A percentile compares a stretch with the other conserved stretches of the same genome.
Conservation (phyloP, 164 flowering plant genomes). For the Annona squamosa region DNA sequence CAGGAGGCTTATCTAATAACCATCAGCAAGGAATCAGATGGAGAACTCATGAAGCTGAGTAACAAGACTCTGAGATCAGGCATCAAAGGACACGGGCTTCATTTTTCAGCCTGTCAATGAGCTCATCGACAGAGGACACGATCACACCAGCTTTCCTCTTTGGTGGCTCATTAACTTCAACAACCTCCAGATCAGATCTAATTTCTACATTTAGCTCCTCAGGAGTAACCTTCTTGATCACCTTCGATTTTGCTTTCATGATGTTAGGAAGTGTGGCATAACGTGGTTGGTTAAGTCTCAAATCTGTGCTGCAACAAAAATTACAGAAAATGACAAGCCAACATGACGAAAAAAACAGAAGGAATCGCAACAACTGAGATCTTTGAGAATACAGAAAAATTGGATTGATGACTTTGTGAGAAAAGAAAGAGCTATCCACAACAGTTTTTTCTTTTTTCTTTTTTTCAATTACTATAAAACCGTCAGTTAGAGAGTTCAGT, state of each 20-base stretch:
- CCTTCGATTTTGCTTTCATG: conserved; percentile 94
- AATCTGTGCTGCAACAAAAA: conserved; percentile 60
- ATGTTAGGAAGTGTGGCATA: conserved; percentile 97
- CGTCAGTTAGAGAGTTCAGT: too few relatives aligned
- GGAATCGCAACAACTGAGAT: background rate
- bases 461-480: too few relatives aligned
- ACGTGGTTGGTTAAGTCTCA: conserved; percentile 94
- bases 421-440: too few relatives aligned
- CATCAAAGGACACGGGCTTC: conserved; percentile 62
- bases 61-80: background rate
- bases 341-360: background rate
- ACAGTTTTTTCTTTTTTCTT: too few relatives aligned
- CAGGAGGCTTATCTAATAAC: background rate
- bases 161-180: conserved; percentile 90
- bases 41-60: too few relatives aligned
- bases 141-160: conserved; percentile 84
- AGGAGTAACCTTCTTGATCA: conserved; percentile 68
- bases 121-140: conserved; percentile 83
- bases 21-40: background rate
- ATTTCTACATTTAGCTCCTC: conserved; percentile 70
- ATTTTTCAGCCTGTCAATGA: conserved; percentile 74
- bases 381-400: too few relatives aligned
- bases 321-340: background rate
- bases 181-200: conserved; percentile 60
- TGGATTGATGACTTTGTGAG: too few relatives aligned